These are phyloP conservation scores for Arthrobotrys sphaeroides DNA, from an alignment of 2,329 filamentous ascomycete genomes.

Conservation along the genomic window DNA sequence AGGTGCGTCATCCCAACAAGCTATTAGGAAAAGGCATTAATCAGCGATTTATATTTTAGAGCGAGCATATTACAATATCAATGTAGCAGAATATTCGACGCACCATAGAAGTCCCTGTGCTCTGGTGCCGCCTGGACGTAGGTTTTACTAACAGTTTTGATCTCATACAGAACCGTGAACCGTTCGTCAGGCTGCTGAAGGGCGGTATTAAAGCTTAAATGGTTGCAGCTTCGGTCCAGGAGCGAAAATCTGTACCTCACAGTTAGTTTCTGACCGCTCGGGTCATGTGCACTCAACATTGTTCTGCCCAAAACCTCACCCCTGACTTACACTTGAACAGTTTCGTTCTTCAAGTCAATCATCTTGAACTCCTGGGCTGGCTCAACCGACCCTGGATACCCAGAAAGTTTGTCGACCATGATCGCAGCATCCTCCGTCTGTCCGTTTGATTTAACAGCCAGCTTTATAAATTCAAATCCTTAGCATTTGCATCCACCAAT, in stretches of 20 bases:
- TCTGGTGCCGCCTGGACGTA: neutral
- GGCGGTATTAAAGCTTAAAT: slow-evolving; percentile 19
- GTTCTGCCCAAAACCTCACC: too few relatives aligned
- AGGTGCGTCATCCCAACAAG: slow-evolving; percentile 2
- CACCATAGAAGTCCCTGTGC: slow-evolving; percentile 26
- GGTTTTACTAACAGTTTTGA: neutral
- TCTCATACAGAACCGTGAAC: slow-evolving; percentile 21
- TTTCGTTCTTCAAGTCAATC: neutral
- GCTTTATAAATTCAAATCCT: neutral
- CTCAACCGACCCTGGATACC: neutral
- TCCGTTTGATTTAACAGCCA: neutral
- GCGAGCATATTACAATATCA: neutral
- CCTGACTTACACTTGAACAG: neutral
- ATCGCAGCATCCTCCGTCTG: neutral
- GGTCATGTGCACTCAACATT: too few relatives aligned
- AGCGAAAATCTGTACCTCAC: slow-evolving; percentile 28
- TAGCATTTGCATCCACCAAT: neutral
- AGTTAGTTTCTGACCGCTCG: too few relatives aligned
- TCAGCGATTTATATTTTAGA: neutral
- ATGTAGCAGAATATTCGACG: neutral
- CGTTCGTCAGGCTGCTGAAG: slow-evolving; percentile 1
- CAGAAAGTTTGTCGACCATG: neutral
- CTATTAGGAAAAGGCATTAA: neutral
- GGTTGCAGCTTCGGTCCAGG: slow-evolving; percentile 13
- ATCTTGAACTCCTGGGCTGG: neutral